Percentiles rank a stretch among this genome's conserved stretches.
Conservation (phyloP, 2,329 filamentous ascomycete genomes). For the Stemphylium vesicarium region DNA sequence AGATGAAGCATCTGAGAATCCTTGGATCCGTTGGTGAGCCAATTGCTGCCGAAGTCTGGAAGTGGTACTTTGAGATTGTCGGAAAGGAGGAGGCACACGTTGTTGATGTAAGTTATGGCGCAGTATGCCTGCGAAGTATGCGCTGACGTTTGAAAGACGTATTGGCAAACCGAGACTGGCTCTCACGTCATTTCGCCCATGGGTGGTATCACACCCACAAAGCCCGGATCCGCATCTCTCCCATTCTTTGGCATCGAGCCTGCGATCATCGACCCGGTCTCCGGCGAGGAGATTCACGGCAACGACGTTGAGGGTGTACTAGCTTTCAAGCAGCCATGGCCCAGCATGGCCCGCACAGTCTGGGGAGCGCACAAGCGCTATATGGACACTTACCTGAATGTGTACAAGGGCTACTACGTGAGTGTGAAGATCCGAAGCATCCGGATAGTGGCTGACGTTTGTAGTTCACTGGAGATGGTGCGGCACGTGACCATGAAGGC, state of each 20-base stretch:
- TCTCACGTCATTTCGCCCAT: conserved; percentile 95
- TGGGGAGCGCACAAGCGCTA: conserved; percentile 98
- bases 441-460: conserved; percentile 22
- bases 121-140: background rate
- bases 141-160: conserved; percentile 69
- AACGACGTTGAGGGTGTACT: conserved; percentile 98
- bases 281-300: conserved; percentile 88
- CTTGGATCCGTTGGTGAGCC: conserved; percentile 96
- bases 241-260: conserved; percentile 99
- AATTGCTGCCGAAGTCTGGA: conserved; percentile 98
- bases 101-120: conserved; percentile 75
- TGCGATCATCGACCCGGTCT: conserved; percentile 95
- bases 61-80: conserved; percentile 97
- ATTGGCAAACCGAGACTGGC: conserved; percentile 99
- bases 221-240: conserved; percentile 92
- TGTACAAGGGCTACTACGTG: conserved; percentile 98
- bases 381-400: conserved; percentile 97
- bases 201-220: conserved; percentile 91
- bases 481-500: conserved; percentile 93
- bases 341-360: conserved; percentile 96
- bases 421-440: conserved; percentile 49
- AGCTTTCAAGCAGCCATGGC: conserved; percentile 97
- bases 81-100: conserved; percentile 93
- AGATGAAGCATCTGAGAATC: conserved; percentile 88
- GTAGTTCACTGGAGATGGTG: conserved; percentile 90